These are phyloP conservation scores for Aegilops longissima DNA, from an alignment of 176 grass and related monocot species.

Conservation along the genomic window DNA sequence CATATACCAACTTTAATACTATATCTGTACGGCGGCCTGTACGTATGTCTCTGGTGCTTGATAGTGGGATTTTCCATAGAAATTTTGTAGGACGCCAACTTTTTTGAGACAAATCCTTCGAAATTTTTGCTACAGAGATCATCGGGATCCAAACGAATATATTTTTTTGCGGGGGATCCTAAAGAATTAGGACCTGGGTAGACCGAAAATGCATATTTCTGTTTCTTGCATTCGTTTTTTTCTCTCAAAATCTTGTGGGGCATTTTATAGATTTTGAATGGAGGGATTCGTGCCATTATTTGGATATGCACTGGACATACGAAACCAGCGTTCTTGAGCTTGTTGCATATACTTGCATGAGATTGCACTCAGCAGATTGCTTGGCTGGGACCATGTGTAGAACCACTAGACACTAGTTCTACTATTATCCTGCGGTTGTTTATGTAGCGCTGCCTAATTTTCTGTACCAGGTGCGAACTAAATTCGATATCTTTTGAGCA, in stretches of 20 bases:
- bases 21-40: slow-evolving; percentile 5
- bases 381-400: neutral
- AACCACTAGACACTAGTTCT: neutral
- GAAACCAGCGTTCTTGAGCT: neutral
- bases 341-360: no score
- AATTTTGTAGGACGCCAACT: neutral
- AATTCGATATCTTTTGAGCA: slow-evolving; percentile 41
- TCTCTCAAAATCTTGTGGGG: neutral
- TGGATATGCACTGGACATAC: neutral
- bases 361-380: neutral
- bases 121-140: neutral
- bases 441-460: slow-evolving; percentile 23
- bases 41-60: neutral
- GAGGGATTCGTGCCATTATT: neutral
- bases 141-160: neutral
- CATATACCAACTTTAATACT: neutral
- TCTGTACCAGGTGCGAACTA: slow-evolving; percentile 18
- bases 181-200: neutral
- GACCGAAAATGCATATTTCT: neutral
- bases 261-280: no score
- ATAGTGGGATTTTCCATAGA: neutral
- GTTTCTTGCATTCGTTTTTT: neutral
- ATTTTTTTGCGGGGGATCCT: no score
- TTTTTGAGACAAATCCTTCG: neutral
- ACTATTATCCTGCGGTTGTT: neutral